phyloP scores from a whole-genome alignment of 495 filamentous ascomycete genomes.

The Penicillium atrosanguineum region DNA sequence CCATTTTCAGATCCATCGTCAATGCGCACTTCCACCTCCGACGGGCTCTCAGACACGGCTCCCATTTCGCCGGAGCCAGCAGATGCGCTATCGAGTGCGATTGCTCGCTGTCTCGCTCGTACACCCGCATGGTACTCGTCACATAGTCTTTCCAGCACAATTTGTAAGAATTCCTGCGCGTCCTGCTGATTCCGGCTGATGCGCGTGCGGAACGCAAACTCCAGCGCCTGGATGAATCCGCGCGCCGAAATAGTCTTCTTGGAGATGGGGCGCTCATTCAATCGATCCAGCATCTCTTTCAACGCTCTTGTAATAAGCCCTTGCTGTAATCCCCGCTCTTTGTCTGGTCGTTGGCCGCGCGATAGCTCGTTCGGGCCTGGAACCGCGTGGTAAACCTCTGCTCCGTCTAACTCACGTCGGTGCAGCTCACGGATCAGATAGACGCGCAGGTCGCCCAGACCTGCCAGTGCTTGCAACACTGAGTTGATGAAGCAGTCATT shows the following conservation, averaged over 20 bases:
- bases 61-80: conserved; percentile 15
- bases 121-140: conserved; percentile 90
- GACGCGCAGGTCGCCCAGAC: conserved; percentile 82
- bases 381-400: conserved; percentile 63
- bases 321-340: conserved; percentile 69
- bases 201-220: conserved; percentile 80
- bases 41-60: conserved; percentile 18
- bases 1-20: conserved; percentile 41
- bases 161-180: conserved; percentile 96
- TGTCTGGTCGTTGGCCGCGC: conserved; percentile 52
- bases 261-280: conserved; percentile 92
- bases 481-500: conserved; percentile 99
- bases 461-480: conserved; percentile 90
- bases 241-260: conserved; percentile 89
- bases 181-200: conserved; percentile 96
- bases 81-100: conserved; percentile 17
- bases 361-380: conserved; percentile 44
- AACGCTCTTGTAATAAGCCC: conserved; percentile 83
- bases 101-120: conserved; percentile 56
- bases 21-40: conserved; percentile 41
- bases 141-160: conserved; percentile 84
- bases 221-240: conserved; percentile 74
- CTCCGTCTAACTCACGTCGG: conserved; percentile 72
- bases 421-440: conserved; percentile 89
- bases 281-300: conserved; percentile 86